Evolutionary conservation across 495 filamentous ascomycete species (phyloP).

Genomic region (Aspergillus saccharolyticus): DNA sequence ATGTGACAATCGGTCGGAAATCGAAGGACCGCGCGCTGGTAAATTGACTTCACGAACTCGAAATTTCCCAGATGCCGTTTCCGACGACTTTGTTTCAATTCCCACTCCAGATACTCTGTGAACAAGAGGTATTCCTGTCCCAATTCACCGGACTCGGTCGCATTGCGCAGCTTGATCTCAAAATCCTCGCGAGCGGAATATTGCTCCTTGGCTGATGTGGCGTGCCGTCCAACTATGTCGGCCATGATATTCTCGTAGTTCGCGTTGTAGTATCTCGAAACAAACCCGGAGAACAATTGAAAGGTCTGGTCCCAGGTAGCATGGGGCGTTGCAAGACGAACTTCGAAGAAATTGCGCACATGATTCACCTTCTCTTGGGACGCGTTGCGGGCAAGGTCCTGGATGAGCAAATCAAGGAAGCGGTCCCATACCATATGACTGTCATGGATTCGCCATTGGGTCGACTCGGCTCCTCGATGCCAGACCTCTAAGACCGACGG

Average conservation of each 20-base stretch:
- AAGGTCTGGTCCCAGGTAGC: slow-evolving; percentile 81
- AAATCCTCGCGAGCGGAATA: slow-evolving; percentile 64
- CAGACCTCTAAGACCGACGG: slow-evolving; percentile 73
- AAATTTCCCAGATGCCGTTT: slow-evolving; percentile 48
- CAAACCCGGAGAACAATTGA: slow-evolving; percentile 73
- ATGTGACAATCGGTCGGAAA: slow-evolving; percentile 64
- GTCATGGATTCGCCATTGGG: slow-evolving; percentile 75
- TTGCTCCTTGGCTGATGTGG: slow-evolving; percentile 62
- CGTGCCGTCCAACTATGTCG: slow-evolving; percentile 53
- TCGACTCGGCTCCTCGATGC: slow-evolving; percentile 70
- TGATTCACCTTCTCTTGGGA: slow-evolving; percentile 56
- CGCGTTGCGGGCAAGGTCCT: slow-evolving; percentile 57
- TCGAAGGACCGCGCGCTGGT: slow-evolving; percentile 65
- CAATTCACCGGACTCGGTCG: slow-evolving; percentile 52
- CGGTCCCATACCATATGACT: slow-evolving; percentile 88
- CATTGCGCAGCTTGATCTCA: slow-evolving; percentile 63
- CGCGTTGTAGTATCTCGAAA: slow-evolving; percentile 68
- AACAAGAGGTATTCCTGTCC: slow-evolving; percentile 54
- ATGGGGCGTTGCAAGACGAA: slow-evolving; percentile 75
- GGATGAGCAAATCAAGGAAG: slow-evolving; percentile 55
- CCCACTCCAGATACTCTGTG: slow-evolving; percentile 79
- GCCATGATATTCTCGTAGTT: slow-evolving; percentile 80
- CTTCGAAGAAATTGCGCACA: slow-evolving; percentile 64
- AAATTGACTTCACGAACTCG: slow-evolving; percentile 66
- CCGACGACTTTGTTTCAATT: slow-evolving; percentile 55